Base-by-base conservation (phyloP, 1,139 yeast genomes). In the Saccharomyces pastorianus region DNA sequence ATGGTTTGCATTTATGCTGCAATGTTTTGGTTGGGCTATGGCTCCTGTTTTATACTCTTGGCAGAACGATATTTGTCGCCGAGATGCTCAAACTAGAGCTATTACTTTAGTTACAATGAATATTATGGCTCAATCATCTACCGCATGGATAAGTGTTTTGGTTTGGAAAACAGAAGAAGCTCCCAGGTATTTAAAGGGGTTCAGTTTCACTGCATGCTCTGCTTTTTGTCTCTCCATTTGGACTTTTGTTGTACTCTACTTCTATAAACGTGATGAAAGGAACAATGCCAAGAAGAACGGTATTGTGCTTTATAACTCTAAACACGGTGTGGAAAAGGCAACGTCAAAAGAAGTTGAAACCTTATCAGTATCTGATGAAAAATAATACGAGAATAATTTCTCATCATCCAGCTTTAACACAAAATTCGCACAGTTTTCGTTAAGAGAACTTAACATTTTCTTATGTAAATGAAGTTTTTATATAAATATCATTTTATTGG, bases 221-320 rank as follows among this genome's bases (percentile, higher is more conserved):
- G 83, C 82, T 2, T 73, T 75, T 47, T 69, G 78, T 14, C 76
- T 82, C 60, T 72, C 75, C 34, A 52, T 77, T 2, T 80, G 84
- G 84, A 77, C 85, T 0, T 70, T 80, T 54, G 75, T 80, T 25
- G 85, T 81, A 9, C 73, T 83, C 56, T 78, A 71, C 63, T 76
- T 81, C 60, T 84, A 82, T 70, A 84, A 83, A 69, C 73, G 74
- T 46, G 79, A 81, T 53, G 89, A 84, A 64, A 76, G 77, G 59
- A 71, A 68, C 51, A 70, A 75, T 58, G 84, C 86, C 5, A 64
- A 73, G 46, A 79, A 75, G 27, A 81, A 82, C 60, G 85, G 85
- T 34, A 80, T 81, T 54, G 71, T 75, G 27, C 51, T 69, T 14
- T 70, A 66, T 25, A 38, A 17, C 44, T 38, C 44, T 38, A 17